Evolutionary conservation across 129 eudicot species (phyloP).

Genomic region (Saussurea involucrata): DNA sequence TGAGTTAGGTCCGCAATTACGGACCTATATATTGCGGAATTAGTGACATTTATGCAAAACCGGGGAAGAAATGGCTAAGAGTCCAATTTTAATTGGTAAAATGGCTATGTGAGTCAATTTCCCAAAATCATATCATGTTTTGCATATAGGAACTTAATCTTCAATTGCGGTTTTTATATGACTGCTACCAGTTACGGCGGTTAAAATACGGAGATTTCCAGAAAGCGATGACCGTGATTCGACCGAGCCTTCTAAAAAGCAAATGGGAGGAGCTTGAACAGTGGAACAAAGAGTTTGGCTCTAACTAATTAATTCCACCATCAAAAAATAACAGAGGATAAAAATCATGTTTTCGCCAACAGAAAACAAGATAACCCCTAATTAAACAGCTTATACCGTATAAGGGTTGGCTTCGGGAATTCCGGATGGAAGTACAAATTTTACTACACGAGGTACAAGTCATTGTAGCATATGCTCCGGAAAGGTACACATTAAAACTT

Average conservation of each 20-base stretch:
- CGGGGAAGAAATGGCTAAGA: too few relatives aligned
- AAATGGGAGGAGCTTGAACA: conserved; percentile 93
- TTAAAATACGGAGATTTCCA: conserved; percentile 70
- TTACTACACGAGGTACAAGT: conserved; percentile 1
- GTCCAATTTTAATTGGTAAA: too few relatives aligned
- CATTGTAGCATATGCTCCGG: neutral
- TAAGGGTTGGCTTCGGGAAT: neutral
- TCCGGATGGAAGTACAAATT: neutral
- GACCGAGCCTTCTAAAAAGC: conserved; percentile 84
- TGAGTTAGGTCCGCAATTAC: too few relatives aligned
- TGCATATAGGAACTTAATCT: neutral
- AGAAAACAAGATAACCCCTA: neutral
- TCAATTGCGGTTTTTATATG: neutral
- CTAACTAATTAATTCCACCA: conserved; percentile 52
- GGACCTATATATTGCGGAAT: too few relatives aligned
- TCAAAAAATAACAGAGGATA: neutral
- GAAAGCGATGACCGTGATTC: conserved; percentile 85
- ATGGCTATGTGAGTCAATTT: too few relatives aligned
- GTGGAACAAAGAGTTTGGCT: conserved; percentile 90
- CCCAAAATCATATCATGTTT: neutral
- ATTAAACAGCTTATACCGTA: neutral
- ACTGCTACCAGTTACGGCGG: conserved; percentile 52
- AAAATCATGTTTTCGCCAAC: neutral
- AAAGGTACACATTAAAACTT: neutral
- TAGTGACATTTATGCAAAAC: too few relatives aligned